Conservation (phyloP, 345 rosid genomes). For the Citrus inodora region DNA sequence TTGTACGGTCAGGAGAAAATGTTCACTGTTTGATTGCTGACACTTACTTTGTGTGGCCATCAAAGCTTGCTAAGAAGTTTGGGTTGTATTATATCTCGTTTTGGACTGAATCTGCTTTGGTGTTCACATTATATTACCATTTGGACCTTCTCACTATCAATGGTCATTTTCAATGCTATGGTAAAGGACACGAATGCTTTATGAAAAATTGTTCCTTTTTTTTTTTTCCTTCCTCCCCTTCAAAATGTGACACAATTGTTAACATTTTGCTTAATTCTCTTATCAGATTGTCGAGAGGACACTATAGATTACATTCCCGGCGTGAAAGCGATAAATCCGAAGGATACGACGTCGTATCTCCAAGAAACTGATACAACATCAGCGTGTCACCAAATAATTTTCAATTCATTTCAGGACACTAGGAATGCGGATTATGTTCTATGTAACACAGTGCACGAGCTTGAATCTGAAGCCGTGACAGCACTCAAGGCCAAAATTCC, state of each 20-base stretch:
- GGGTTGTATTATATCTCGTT: constrained; percentile 50
- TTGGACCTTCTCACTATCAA: constrained; percentile 47
- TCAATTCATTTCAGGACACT: constrained; percentile 41
- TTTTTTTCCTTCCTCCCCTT: not conserved
- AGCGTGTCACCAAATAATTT: constrained; percentile 41
- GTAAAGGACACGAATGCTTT: constrained; percentile 6
- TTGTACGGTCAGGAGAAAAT: constrained; percentile 23
- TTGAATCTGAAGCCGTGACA: constrained; percentile 40
- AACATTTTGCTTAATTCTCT: too few species aligned
- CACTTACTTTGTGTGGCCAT: constrained; percentile 62
- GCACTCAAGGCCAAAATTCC: constrained; percentile 44
- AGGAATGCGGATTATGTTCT: constrained; percentile 53
- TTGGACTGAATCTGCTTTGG: constrained; percentile 71
- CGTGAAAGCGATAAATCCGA: constrained; percentile 42
- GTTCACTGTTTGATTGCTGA: constrained; percentile 57
- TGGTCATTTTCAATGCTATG: constrained; percentile 53
- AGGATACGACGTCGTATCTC: constrained; percentile 60
- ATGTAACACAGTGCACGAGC: constrained; percentile 59
- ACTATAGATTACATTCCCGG: constrained; percentile 59
- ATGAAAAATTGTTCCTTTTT: not conserved
- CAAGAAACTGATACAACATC: constrained; percentile 42
- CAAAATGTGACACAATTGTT: not conserved
- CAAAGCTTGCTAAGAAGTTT: constrained; percentile 46
- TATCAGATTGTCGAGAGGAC: constrained; percentile 49
- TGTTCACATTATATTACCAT: constrained; percentile 50